Conservation (phyloP, 345 rosid species). For the Eucalyptus victrix region DNA sequence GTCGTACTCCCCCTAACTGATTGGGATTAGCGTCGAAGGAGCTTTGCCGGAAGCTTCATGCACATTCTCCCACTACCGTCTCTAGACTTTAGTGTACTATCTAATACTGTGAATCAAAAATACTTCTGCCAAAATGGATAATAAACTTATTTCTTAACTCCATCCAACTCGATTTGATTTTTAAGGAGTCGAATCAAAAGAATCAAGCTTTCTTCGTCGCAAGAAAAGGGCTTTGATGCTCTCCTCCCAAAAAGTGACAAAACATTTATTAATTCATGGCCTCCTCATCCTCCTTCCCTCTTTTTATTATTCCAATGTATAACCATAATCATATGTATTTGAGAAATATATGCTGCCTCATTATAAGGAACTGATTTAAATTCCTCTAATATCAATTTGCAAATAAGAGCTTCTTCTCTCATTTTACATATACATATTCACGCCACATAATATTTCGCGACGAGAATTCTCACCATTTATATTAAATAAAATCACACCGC, state of each 20-base stretch:
- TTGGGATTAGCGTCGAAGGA: background rate
- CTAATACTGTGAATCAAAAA: background rate
- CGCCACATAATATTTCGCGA: accelerated
- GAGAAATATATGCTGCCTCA: background rate
- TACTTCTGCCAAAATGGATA: accelerated
- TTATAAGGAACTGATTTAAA: accelerated
- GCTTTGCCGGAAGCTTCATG: background rate
- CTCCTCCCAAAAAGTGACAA: accelerated
- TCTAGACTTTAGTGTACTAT: background rate
- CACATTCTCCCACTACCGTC: background rate
- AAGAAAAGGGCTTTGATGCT: background rate
- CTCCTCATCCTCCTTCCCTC: background rate
- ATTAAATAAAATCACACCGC: too few species aligned
- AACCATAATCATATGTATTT: too few species aligned
- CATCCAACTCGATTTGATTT: too few species aligned
- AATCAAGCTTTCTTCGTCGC: background rate
- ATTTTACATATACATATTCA: background rate
- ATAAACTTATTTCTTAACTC: too few species aligned
- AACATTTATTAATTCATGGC: background rate
- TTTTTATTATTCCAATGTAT: accelerated
- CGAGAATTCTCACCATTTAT: background rate
- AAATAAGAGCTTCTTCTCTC: background rate
- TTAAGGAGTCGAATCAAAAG: too few species aligned
- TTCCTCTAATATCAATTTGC: accelerated
- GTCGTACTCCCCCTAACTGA: background rate